A percentile compares a stretch with the other conserved stretches of the same genome.
Conservation (phyloP, 176 grass and related monocot species). For the Sorghum bicolor region DNA sequence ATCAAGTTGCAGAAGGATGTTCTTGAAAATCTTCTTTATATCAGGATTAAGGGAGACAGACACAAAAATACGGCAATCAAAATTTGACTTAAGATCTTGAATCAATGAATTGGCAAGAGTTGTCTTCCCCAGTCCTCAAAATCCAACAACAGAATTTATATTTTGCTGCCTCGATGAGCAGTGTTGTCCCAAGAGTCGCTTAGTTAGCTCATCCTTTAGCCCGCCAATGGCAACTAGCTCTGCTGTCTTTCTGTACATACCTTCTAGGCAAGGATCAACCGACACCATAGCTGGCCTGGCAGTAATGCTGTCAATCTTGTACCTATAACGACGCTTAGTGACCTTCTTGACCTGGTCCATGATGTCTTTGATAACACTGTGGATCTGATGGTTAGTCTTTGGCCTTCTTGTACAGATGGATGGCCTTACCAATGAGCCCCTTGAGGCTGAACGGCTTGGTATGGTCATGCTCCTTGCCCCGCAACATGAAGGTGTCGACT, state of each 20-base stretch:
- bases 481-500: not conserved
- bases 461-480: not conserved
- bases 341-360: not conserved
- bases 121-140: too few species aligned
- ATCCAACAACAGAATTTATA: too few species aligned
- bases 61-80: not conserved
- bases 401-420: not conserved
- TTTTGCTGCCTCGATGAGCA: too few species aligned
- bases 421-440: not conserved
- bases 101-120: too few species aligned
- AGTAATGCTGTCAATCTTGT: not conserved
- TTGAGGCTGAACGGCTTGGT: not conserved
- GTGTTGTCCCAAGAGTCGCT: not conserved
- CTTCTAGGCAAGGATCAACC: constrained; percentile 3
- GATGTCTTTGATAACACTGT: not conserved
- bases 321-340: not conserved
- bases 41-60: not conserved
- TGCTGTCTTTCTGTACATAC: not conserved
- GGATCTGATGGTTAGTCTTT: not conserved
- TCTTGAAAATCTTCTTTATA: not conserved
- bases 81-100: not conserved
- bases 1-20: not conserved
- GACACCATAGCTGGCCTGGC: not conserved
- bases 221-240: not conserved
- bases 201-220: not conserved